Percentiles rank a stretch among this genome's conserved stretches.
These are phyloP conservation scores for Eucalyptus sp. DNA, from an alignment of 345 rosid species.

Conservation along the genomic window DNA sequence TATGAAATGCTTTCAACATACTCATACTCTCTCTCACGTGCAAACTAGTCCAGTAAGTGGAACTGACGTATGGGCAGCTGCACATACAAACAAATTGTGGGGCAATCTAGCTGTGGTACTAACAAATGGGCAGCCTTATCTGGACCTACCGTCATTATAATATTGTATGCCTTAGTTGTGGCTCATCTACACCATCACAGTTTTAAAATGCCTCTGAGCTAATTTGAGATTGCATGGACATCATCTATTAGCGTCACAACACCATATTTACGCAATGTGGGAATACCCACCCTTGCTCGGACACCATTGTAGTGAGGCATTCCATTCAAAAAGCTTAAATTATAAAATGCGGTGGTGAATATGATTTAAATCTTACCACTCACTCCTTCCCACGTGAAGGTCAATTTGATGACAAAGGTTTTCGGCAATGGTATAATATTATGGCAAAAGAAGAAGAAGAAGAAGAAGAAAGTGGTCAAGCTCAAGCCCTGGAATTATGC, in stretches of 20 bases:
- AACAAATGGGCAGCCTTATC: not conserved
- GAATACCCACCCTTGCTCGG: not conserved
- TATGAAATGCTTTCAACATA: not conserved
- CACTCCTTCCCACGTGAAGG: not conserved
- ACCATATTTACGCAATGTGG: not conserved
- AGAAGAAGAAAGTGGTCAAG: not conserved
- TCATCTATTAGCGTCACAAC: not conserved
- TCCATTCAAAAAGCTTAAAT: not conserved
- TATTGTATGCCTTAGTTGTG: not conserved
- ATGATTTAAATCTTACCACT: not conserved
- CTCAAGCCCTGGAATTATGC: not conserved
- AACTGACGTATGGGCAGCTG: not conserved
- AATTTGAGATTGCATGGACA: not conserved
- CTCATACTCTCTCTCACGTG: not conserved
- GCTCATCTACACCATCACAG: not conserved
- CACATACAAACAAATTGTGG: not conserved
- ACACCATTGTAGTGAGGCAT: not conserved
- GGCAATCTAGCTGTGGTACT: not conserved
- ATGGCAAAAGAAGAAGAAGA: not conserved
- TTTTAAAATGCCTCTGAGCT: not conserved
- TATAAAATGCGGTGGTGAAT: not conserved
- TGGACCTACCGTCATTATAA: not conserved
- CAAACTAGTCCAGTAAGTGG: not conserved
- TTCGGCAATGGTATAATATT: not conserved
- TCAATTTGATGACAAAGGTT: not conserved